These are phyloP conservation scores for Amyloporia xantha DNA, from an alignment of 768 basidiomycete species.

Conservation along the genomic window DNA sequence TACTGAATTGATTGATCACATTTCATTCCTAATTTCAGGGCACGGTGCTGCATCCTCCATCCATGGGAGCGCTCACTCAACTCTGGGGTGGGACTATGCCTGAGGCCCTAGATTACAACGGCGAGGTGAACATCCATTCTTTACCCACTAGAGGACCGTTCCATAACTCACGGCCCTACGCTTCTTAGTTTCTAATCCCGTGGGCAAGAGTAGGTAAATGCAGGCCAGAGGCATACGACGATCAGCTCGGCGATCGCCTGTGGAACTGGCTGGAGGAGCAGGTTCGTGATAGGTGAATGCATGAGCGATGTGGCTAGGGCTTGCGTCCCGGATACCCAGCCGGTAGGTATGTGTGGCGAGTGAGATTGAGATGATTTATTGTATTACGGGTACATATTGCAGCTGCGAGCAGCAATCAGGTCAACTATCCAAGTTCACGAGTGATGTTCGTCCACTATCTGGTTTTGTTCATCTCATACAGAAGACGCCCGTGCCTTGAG, in stretches of 20 bases:
- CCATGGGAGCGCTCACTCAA: slow-evolving; percentile 23
- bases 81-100: slow-evolving; percentile 30
- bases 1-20: not conserved
- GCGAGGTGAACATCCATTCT: slow-evolving; percentile 24
- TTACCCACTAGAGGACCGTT: not conserved
- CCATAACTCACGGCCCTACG: not conserved
- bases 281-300: too few species aligned
- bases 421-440: too few species aligned
- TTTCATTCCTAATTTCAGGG: not conserved
- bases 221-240: slow-evolving; percentile 16
- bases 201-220: slow-evolving; percentile 19
- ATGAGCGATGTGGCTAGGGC: too few species aligned
- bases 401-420: too few species aligned
- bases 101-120: slow-evolving; percentile 31
- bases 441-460: too few species aligned
- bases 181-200: slow-evolving; percentile 16
- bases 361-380: too few species aligned
- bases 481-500: too few species aligned
- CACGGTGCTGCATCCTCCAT: slow-evolving; percentile 22
- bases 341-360: too few species aligned
- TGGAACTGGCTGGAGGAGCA: slow-evolving; percentile 18
- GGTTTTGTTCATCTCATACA: too few species aligned
- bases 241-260: slow-evolving; percentile 11
- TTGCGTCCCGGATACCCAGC: too few species aligned
- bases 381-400: too few species aligned